Base-by-base conservation (phyloP, 1,284 basidiomycete genomes). In the Papiliotrema nemorosa region DNA sequence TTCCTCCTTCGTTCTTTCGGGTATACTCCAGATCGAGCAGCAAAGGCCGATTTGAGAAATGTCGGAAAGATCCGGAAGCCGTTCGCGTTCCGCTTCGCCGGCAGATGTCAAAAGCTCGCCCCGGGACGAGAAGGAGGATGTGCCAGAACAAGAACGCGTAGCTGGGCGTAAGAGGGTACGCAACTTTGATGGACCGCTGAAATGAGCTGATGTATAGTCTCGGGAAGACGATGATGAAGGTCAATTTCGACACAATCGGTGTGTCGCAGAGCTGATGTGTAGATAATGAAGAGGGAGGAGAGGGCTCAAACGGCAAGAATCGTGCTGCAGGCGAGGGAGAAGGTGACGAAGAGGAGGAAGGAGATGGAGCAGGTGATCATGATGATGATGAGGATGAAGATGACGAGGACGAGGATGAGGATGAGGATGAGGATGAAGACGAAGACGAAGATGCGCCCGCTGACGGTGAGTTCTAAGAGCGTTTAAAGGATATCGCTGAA, bases 361-460 rank as follows among this genome's bases (percentile, higher is more conserved):
- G 38, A 2, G 47, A 46, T 7, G 57, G 46, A 9, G 49, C 72
- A 16, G 70, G 76, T 24, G 74, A 73, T 29, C 73, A 70, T 3
- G 71, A 51, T 25, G 69, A 68, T 1, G 52, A 49, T 12, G 57
- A 65, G 1, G 69, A 69, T 9, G 60, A 66, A 1, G 63, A 66
- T 7, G 66, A 69, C 2, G 72, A 71, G 5, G 78, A 78, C 44
- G 80, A 83, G 25, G 78, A 81, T 0, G 82, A 83, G 0, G 82
- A 84, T 2, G 78, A 81, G 1, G 77, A 76, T 0, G 75, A 77
- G 0, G 77, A 76, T 0, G 74, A 76, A 5, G 75, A 74, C 0
- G 79, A 59, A 53, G 90, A 90, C 66, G 87, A 89, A n/a, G 87
- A 86, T 20, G 62, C 60, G 1, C 59, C 58, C n/a, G 69, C 58